These are phyloP conservation scores for Euclidium syriacum DNA, from an alignment of 345 rosid genomes.

Conservation along the genomic window DNA sequence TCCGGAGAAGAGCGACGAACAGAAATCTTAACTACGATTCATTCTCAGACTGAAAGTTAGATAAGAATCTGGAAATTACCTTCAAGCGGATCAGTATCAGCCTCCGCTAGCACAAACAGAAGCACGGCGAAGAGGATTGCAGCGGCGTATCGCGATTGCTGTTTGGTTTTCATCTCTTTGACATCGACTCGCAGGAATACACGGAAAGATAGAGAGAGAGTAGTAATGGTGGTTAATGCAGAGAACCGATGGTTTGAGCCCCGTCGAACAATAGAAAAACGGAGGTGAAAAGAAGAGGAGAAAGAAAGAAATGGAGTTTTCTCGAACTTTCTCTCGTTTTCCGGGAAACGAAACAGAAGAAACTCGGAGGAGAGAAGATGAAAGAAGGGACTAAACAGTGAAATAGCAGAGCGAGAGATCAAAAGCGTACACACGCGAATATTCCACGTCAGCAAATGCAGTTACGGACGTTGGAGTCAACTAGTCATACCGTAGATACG, in stretches of 20 bases:
- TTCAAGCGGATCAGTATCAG: constrained; percentile 59
- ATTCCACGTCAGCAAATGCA: constrained; percentile 39
- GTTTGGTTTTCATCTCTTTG: constrained; percentile 32
- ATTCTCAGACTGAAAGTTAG: background rate
- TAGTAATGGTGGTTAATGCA: background rate
- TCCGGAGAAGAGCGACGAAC: constrained; percentile 4
- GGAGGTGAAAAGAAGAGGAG: background rate
- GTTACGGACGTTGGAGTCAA: constrained; percentile 35
- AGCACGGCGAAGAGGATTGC: constrained; percentile 30
- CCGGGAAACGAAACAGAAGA: constrained; percentile 21
- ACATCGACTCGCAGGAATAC: constrained; percentile 16
- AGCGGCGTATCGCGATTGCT: constrained; percentile 5
- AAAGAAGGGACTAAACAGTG: background rate
- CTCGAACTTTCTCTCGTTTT: constrained; percentile 32
- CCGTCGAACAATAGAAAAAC: constrained; percentile 4
- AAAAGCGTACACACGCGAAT: background rate
- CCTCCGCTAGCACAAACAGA: constrained; percentile 35
- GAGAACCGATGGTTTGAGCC: constrained; percentile 6
- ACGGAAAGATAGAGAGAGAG: background rate
- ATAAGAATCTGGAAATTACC: constrained; percentile 38
- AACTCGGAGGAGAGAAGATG: constrained; percentile 6
- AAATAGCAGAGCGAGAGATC: background rate
- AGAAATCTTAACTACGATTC: background rate
- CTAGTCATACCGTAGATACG: background rate
- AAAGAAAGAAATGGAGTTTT: constrained; percentile 10